These are phyloP conservation scores for Trametes hirsuta DNA, from an alignment of 1,284 basidiomycete genomes.

Conservation along the genomic window DNA sequence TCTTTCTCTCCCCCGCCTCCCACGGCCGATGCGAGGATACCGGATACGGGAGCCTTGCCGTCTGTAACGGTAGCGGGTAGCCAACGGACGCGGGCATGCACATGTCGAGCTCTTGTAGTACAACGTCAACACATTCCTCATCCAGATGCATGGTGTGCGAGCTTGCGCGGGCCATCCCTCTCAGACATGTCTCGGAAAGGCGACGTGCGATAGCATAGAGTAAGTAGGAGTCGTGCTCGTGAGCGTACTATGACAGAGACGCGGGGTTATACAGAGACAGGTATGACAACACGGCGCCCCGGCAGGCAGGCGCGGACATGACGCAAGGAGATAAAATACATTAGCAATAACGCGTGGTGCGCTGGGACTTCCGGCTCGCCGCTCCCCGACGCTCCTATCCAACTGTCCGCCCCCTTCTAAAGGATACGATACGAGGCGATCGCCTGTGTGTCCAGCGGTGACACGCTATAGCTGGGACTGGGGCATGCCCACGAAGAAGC, in stretches of 20 bases:
- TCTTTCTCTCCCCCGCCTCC: neutral
- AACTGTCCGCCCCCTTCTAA: conserved; percentile 13
- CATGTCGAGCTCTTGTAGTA: conserved; percentile 12
- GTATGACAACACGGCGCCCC: conserved; percentile 9
- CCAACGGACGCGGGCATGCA: neutral
- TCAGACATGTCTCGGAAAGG: neutral
- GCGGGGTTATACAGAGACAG: conserved; percentile 20
- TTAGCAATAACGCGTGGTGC: conserved; percentile 27
- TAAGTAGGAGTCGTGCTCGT: conserved; percentile 11
- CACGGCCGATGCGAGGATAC: no score
- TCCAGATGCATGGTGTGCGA: neutral
- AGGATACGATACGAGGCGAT: neutral
- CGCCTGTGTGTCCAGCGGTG: neutral
- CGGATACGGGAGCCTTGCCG: neutral
- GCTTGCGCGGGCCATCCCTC: neutral
- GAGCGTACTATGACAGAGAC: conserved; percentile 21
- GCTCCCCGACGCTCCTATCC: conserved; percentile 7
- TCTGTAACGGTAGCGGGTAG: neutral
- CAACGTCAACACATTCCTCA: conserved; percentile 9
- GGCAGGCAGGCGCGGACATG: conserved; percentile 8
- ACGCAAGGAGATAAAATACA: conserved; percentile 27
- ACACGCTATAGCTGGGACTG: conserved; percentile 11
- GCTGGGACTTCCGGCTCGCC: conserved; percentile 9
- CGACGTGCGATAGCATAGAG: conserved; percentile 8
- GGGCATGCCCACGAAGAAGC: conserved; percentile 10